These are phyloP conservation scores for Diaporthe citri DNA, from an alignment of 2,329 filamentous ascomycete species.

Conservation along the genomic window DNA sequence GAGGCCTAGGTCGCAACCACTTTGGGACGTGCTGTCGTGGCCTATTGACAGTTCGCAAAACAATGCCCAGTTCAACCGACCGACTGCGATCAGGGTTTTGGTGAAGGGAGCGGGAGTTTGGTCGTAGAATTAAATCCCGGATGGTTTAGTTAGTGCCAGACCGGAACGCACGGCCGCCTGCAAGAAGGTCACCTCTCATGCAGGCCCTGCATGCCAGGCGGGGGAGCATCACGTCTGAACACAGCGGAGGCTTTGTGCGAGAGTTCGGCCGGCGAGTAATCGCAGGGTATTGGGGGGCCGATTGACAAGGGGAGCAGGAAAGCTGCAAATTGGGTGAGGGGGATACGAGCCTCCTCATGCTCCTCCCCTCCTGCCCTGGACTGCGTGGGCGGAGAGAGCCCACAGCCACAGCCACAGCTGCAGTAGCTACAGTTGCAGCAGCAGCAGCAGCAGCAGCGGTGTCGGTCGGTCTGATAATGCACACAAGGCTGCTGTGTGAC, in stretches of 20 bases:
- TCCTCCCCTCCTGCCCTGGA: background rate
- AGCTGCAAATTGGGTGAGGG: constrained; percentile 10
- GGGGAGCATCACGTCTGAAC: background rate
- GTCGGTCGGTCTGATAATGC: constrained; percentile 27
- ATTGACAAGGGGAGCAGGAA: background rate
- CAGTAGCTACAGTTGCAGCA: background rate
- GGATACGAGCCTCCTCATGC: constrained; percentile 9
- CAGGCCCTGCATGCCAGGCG: constrained; percentile 5
- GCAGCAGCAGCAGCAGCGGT: constrained; percentile 1
- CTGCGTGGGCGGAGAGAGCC: background rate
- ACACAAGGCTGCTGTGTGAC: constrained; percentile 26
- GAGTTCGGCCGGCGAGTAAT: constrained; percentile 23
- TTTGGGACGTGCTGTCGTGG: constrained; percentile 5
- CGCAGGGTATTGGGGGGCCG: background rate
- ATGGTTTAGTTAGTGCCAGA: constrained; percentile 9
- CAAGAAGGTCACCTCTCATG: constrained; percentile 18
- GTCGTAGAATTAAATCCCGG: constrained; percentile 27
- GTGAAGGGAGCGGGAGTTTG: constrained; percentile 17
- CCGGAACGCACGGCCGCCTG: constrained; percentile 30
- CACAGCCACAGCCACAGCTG: constrained; percentile 11
- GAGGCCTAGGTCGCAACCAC: background rate
- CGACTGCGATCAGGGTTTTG: constrained; percentile 16
- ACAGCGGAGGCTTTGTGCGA: constrained; percentile 26
- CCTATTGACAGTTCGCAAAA: constrained; percentile 22
- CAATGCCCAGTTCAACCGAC: constrained; percentile 23